phyloP scores from a whole-genome alignment of 768 basidiomycete species.

The Mycena indigotica region DNA sequence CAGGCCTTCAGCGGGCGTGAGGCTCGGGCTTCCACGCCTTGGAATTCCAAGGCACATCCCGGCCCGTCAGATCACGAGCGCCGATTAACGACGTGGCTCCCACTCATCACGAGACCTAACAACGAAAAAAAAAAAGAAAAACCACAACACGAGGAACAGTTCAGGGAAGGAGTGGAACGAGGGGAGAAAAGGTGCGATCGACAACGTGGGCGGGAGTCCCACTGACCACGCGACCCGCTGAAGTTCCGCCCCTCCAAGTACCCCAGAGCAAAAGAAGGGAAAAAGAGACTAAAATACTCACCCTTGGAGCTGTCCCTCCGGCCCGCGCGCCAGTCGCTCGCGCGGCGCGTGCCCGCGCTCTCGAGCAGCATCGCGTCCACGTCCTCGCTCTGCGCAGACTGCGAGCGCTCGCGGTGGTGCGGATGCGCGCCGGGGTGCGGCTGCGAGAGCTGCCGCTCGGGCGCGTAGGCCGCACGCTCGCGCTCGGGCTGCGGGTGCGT shows the following conservation, averaged over 20 bases:
- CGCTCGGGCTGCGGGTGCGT: not conserved
- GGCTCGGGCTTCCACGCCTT: too few relatives aligned
- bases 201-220: too few relatives aligned
- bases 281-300: too few relatives aligned
- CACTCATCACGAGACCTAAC: not conserved
- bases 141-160: too few relatives aligned
- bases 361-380: not conserved
- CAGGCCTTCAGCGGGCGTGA: too few relatives aligned
- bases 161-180: too few relatives aligned
- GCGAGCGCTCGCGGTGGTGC: not conserved
- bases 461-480: not conserved
- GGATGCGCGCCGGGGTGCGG: not conserved
- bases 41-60: not conserved
- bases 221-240: not conserved
- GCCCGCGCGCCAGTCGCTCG: too few relatives aligned
- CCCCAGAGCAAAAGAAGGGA: not conserved
- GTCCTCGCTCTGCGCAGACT: not conserved
- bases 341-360: not conserved
- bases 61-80: not conserved
- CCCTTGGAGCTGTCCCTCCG: not conserved
- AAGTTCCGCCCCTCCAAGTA: not conserved
- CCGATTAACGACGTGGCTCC: not conserved
- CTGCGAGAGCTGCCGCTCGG: not conserved
- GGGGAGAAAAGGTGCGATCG: too few relatives aligned
- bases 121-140: not conserved